These are phyloP conservation scores for Staphylotrichum longicolle DNA, from an alignment of 495 filamentous ascomycete species.

Conservation along the genomic window DNA sequence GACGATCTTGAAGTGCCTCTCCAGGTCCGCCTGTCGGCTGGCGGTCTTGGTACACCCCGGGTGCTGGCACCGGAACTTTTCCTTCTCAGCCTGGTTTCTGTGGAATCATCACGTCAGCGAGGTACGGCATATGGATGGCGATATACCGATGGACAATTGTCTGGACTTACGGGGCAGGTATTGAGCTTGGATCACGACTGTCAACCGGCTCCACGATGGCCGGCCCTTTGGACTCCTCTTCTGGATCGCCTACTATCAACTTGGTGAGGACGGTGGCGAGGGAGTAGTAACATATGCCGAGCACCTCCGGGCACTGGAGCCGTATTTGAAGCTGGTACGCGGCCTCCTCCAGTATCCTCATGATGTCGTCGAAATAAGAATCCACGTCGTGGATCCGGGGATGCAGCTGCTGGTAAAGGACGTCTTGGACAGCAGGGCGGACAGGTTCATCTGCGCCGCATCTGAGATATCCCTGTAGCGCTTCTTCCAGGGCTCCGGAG, in stretches of 20 bases:
- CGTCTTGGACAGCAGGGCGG: constrained; percentile 19
- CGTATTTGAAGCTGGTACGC: constrained; percentile 26
- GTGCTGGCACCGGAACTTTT: constrained; percentile 30
- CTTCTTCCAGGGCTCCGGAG: constrained; percentile 5
- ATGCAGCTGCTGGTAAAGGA: constrained; percentile 14
- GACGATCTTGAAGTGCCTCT: constrained; percentile 43
- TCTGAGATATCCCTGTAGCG: not conserved
- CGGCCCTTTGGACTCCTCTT: not conserved
- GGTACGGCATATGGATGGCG: too few species aligned
- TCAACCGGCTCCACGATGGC: not conserved
- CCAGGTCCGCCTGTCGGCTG: constrained; percentile 47
- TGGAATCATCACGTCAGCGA: not conserved
- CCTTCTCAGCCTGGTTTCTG: constrained; percentile 9
- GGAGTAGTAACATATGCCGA: constrained; percentile 16
- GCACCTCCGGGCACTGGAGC: constrained; percentile 17
- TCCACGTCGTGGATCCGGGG: not conserved
- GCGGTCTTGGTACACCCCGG: constrained; percentile 33
- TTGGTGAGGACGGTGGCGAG: constrained; percentile 12
- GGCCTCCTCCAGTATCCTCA: constrained; percentile 19
- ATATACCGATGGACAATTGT: too few species aligned
- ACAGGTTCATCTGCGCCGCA: not conserved
- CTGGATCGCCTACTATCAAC: constrained; percentile 1
- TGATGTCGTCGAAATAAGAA: not conserved
- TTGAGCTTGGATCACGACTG: not conserved
- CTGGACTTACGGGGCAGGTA: not conserved